Base-by-base conservation (phyloP, 148 eudicot genomes). In the Persicaria tinctoria region DNA sequence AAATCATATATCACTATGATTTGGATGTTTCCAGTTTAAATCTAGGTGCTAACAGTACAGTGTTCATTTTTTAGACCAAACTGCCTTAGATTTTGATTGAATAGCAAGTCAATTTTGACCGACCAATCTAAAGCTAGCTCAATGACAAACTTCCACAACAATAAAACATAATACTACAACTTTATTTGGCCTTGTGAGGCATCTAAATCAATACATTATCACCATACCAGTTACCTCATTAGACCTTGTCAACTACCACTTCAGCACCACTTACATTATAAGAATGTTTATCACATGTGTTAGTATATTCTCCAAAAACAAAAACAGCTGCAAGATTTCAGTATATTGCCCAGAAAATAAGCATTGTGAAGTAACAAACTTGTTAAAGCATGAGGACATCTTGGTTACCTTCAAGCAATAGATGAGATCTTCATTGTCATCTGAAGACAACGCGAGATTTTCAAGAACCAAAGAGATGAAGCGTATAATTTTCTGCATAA, bases 401-500 rank as follows among this genome's bases (percentile, higher is more conserved):
- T 8, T 48, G 7, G 54, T 76, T 86, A 94, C 98, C 98, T 90
- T 95, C 70, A 90, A 80, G 85, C 98, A 95, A 80, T 87, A 90
- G 82, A 95, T 76, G 72, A 95, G 89, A 83, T 92, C 98, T 82
- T 90, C 96, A 76, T 95, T 92, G 59, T 92, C 88, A 80, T 86
- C 86, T 23, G 89, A 87, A 72, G 98, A 92, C 56, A 95, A 89
- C 38, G 92, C 90, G 54, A 92, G 97, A 83, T 92, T 95, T 85
- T 95, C 96, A 76, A 90, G 80, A 78, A 90, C 89, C 79, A 95
- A 89, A 73, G 92, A 76, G 81, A 95, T 92, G 90, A 89, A 89
- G 89, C 83, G 83, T 85, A 95, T 95, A 70, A 92, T 84, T 87
- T 88, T 90, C 98, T 95, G 97, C 79, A 77, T 62, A 79, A 80